Conservation (phyloP, 1,139 yeast genomes). For the Meyerozyma athensensis region DNA sequence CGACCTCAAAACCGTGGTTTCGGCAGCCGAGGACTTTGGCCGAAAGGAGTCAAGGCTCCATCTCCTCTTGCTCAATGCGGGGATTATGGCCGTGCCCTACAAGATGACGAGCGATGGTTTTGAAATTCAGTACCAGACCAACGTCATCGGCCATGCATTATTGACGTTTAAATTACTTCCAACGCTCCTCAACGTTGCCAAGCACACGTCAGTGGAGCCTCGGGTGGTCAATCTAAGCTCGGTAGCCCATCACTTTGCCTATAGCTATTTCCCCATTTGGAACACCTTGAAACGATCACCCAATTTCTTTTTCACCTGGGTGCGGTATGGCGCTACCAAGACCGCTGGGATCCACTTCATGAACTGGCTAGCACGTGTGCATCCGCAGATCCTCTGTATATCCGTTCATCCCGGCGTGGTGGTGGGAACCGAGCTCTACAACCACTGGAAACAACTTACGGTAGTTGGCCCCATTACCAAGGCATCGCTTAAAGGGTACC, state of each 20-base stretch:
- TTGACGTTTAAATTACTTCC: slow-evolving; percentile 30
- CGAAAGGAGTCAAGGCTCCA: slow-evolving; percentile 26
- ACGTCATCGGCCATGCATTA: slow-evolving; percentile 31
- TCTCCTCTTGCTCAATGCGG: slow-evolving; percentile 39
- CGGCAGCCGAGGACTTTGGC: slow-evolving; percentile 25
- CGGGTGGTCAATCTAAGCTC: slow-evolving; percentile 33
- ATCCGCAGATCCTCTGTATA: slow-evolving; percentile 30
- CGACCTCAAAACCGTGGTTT: slow-evolving; percentile 26
- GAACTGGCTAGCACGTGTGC: slow-evolving; percentile 21
- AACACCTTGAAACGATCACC: slow-evolving; percentile 23
- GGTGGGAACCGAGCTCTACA: slow-evolving; percentile 31
- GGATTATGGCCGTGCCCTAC: slow-evolving; percentile 37
- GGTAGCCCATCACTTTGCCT: slow-evolving; percentile 27
- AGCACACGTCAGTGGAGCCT: slow-evolving; percentile 20
- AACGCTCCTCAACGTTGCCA: slow-evolving; percentile 18
- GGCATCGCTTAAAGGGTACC: slow-evolving; percentile 13
- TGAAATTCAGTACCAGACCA: slow-evolving; percentile 42
- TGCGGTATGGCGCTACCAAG: slow-evolving; percentile 36
- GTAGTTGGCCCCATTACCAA: slow-evolving; percentile 21
- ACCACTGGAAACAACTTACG: slow-evolving; percentile 25
- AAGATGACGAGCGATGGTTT: slow-evolving; percentile 32
- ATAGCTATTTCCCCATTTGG: slow-evolving; percentile 22
- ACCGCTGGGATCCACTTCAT: slow-evolving; percentile 29
- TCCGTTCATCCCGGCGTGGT: slow-evolving; percentile 41
- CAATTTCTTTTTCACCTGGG: slow-evolving; percentile 22